Evolutionary conservation across 2,329 filamentous ascomycete genomes (phyloP).

Genomic region (Tolypocladium tropicale): DNA sequence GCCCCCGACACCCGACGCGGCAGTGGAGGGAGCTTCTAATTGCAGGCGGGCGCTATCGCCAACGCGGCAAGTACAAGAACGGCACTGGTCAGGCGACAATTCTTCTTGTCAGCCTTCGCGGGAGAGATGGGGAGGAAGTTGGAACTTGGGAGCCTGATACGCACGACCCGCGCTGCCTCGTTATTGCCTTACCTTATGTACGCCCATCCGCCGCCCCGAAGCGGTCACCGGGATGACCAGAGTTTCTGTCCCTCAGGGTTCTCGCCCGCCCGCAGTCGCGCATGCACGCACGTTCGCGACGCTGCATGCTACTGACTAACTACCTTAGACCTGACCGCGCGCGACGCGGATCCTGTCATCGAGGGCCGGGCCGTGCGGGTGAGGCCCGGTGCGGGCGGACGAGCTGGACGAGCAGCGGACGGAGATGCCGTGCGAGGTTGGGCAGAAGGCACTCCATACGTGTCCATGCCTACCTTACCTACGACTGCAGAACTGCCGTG

Average conservation of each 20-base stretch:
- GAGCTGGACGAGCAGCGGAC: not conserved
- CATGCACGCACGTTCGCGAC: not conserved
- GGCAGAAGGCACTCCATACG: too few relatives aligned
- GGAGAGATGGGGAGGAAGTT: too few relatives aligned
- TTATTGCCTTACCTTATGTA: not conserved
- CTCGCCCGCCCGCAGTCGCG: not conserved
- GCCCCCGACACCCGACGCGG: not conserved
- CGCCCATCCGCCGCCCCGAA: not conserved
- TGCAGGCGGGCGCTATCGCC: not conserved
- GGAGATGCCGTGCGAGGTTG: not conserved
- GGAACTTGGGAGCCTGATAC: too few relatives aligned
- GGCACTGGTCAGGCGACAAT: not conserved
- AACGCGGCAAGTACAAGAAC: not conserved
- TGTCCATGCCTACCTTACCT: too few relatives aligned
- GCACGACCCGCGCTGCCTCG: not conserved
- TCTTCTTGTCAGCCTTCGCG: not conserved
- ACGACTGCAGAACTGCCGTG: too few relatives aligned
- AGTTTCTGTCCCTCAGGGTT: constrained; percentile 8
- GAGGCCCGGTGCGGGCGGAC: not conserved
- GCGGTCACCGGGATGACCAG: not conserved
- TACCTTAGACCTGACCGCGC: not conserved
- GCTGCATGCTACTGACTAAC: too few relatives aligned
- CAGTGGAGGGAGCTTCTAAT: not conserved
- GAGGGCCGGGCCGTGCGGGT: too few relatives aligned
- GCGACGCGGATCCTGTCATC: not conserved